These are phyloP conservation scores for Epicoccum sorghinum DNA, from an alignment of 2,329 filamentous ascomycete genomes.

Conservation along the genomic window DNA sequence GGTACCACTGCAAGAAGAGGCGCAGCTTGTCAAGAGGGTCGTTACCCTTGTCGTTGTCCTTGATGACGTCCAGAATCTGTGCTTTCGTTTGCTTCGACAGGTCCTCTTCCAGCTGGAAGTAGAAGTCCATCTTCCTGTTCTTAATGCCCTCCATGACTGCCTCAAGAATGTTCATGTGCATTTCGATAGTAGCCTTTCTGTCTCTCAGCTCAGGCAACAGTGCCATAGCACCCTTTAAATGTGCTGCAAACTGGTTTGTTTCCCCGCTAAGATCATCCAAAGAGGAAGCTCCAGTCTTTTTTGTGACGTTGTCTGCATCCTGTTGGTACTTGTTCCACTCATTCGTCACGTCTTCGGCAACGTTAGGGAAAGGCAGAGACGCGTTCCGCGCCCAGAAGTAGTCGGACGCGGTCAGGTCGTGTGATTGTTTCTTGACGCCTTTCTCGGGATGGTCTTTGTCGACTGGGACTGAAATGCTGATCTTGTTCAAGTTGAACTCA, in stretches of 20 bases:
- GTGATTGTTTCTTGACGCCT: constrained; percentile 82
- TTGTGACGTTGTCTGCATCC: constrained; percentile 91
- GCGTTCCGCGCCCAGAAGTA: constrained; percentile 98
- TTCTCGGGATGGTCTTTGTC: constrained; percentile 79
- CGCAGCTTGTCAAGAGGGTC: constrained; percentile 88
- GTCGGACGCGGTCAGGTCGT: constrained; percentile 87
- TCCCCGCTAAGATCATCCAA: constrained; percentile 93
- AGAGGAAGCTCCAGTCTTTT: constrained; percentile 90
- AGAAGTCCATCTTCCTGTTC: constrained; percentile 92
- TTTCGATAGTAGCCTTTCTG: constrained; percentile 78
- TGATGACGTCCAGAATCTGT: constrained; percentile 86
- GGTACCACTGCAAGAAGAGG: constrained; percentile 88
- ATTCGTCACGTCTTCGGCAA: constrained; percentile 93
- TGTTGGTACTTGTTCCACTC: constrained; percentile 95
- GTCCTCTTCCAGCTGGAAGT: constrained; percentile 92
- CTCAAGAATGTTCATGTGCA: constrained; percentile 98
- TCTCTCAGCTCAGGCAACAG: constrained; percentile 89
- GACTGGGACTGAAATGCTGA: constrained; percentile 83
- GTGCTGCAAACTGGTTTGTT: constrained; percentile 85
- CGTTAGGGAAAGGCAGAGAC: constrained; percentile 87
- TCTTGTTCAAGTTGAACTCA: constrained; percentile 85
- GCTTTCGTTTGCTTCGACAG: constrained; percentile 89
- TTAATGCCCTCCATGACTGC: constrained; percentile 84
- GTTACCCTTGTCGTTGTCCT: constrained; percentile 79
- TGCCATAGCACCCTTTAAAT: constrained; percentile 94